A percentile compares a stretch with the other conserved stretches of the same genome.
These are phyloP conservation scores for Metschnikowia anglica DNA, from an alignment of 805 yeast genomes.

Conservation along the genomic window DNA sequence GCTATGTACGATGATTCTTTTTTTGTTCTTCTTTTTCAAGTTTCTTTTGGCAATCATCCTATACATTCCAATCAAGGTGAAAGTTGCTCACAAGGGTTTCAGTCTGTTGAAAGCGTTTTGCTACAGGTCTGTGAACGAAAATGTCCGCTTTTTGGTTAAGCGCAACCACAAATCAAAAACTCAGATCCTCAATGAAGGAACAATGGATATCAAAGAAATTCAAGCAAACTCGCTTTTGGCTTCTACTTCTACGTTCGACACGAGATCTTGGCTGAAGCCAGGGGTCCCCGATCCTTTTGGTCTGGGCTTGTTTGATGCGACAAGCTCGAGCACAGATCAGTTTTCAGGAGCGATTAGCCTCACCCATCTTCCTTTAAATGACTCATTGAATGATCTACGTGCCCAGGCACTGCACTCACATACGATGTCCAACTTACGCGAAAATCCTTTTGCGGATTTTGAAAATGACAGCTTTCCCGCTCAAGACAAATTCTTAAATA, in stretches of 20 bases:
- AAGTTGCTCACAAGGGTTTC: conserved; percentile 35
- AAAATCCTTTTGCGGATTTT: conserved; percentile 14
- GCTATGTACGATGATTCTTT: conserved; percentile 71
- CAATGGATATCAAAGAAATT: conserved; percentile 26
- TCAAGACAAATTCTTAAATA: neutral
- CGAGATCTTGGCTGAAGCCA: conserved; percentile 6
- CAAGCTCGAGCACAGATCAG: conserved; percentile 1
- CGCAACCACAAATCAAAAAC: conserved; percentile 38
- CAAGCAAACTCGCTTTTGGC: conserved; percentile 30
- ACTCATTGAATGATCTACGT: neutral
- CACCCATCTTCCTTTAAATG: conserved; percentile 2
- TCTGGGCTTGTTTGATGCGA: neutral
- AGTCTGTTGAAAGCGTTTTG: conserved; percentile 60
- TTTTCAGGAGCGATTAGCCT: conserved; percentile 3
- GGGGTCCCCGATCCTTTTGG: neutral
- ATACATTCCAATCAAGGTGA: conserved; percentile 51
- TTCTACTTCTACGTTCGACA: conserved; percentile 17
- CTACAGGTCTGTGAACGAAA: conserved; percentile 55
- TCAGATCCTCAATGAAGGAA: conserved; percentile 33
- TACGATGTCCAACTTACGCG: conserved; percentile 5
- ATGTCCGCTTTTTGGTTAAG: conserved; percentile 52
- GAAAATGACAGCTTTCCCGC: neutral
- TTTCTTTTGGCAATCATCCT: conserved; percentile 54
- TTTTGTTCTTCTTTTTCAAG: conserved; percentile 64
- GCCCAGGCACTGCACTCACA: neutral